Conservation (phyloP, 495 filamentous ascomycete genomes). For the Penicillium desertorum region DNA sequence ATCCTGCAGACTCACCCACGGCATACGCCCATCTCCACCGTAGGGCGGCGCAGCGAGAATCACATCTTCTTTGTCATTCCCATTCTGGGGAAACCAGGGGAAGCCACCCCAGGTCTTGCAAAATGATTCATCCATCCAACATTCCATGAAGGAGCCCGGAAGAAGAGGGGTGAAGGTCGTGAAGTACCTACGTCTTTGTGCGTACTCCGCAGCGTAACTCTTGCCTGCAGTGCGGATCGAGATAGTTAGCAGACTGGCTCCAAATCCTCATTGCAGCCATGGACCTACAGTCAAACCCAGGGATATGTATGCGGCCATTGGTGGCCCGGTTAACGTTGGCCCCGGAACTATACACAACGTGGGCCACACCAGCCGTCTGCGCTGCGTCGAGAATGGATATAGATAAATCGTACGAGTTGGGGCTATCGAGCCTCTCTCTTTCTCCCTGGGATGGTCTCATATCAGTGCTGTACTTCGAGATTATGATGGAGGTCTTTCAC, state of each 20-base stretch:
- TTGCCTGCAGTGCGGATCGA: not conserved
- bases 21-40: constrained; percentile 1
- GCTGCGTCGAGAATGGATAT: not conserved
- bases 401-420: not conserved
- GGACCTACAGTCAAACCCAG: not conserved
- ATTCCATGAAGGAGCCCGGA: constrained; percentile 2
- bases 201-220: not conserved
- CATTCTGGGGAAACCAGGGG: not conserved
- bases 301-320: not conserved
- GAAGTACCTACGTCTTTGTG: not conserved
- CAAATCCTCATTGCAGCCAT: too few species aligned
- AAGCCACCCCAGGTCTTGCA: constrained; percentile 2
- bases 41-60: not conserved
- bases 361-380: not conserved
- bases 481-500: too few species aligned
- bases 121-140: not conserved
- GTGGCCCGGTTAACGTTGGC: not conserved
- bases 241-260: too few species aligned
- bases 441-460: not conserved
- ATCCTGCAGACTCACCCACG: constrained; percentile 4
- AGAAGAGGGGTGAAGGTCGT: not conserved
- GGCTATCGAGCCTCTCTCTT: not conserved
- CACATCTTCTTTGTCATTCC: not conserved
- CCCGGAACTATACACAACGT: constrained; percentile 4
- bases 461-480: not conserved